phyloP scores from a whole-genome alignment of 371 early-diverging fungal genomes.

The Nematocida parisii region DNA sequence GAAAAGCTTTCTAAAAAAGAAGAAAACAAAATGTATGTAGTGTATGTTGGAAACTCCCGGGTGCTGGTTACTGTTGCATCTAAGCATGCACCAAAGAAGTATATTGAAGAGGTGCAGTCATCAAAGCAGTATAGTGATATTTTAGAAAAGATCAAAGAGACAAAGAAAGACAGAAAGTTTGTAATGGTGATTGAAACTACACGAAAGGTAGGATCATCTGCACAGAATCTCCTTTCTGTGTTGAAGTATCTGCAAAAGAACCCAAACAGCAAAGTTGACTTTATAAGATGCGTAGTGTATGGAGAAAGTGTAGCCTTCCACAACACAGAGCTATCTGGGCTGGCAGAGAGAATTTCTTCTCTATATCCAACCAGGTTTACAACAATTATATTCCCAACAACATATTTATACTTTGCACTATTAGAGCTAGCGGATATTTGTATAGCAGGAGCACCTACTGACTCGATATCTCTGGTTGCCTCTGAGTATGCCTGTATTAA shows the following conservation, averaged over 20 bases:
- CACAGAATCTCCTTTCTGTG: constrained; percentile 16
- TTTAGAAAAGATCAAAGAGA: not conserved
- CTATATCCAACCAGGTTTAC: constrained; percentile 16
- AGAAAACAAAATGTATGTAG: constrained; percentile 33
- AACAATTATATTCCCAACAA: constrained; percentile 34
- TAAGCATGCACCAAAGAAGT: constrained; percentile 19
- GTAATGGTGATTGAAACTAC: constrained; percentile 51
- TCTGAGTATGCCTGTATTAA: constrained; percentile 29
- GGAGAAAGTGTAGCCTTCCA: constrained; percentile 38
- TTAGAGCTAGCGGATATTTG: constrained; percentile 19
- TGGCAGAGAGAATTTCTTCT: constrained; percentile 21
- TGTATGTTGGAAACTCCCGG: constrained; percentile 32
- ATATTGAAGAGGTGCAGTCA: constrained; percentile 11
- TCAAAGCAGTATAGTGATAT: constrained; percentile 10
- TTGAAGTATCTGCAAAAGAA: constrained; percentile 33
- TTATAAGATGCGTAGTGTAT: constrained; percentile 38
- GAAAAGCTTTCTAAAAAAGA: not conserved
- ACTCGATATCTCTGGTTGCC: constrained; percentile 40
- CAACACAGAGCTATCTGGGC: constrained; percentile 27
- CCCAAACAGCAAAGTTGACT: constrained; percentile 5
- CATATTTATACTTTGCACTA: constrained; percentile 31
- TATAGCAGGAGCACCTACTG: constrained; percentile 28
- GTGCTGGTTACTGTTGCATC: constrained; percentile 11
- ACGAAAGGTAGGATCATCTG: constrained; percentile 29
- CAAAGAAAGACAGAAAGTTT: constrained; percentile 23